A percentile compares a stretch with the other conserved stretches of the same genome.
Evolutionary conservation across 2,329 filamentous ascomycete species (phyloP).

Genomic region (Fusarium irregulare): DNA sequence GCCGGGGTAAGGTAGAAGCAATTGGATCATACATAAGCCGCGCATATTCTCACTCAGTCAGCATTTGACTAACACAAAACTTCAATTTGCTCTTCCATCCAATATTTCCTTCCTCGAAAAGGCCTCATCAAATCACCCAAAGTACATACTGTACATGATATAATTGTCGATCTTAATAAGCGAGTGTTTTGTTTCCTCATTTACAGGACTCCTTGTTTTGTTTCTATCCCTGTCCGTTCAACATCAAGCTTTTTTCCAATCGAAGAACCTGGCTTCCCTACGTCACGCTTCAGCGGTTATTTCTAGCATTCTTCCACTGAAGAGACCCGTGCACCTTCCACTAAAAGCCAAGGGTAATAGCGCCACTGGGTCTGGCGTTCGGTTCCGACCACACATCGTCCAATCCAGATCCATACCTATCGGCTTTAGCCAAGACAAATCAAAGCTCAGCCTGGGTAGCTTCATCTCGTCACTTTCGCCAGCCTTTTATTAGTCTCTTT

Average conservation of each 20-base stretch:
- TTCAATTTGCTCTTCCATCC: neutral
- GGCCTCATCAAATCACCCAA: neutral
- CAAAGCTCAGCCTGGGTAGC: slow-evolving; percentile 31
- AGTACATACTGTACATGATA: neutral
- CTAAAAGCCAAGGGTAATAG: slow-evolving; percentile 13
- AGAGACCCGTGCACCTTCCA: slow-evolving; percentile 23
- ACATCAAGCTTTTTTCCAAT: slow-evolving; percentile 27
- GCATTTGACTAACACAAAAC: slow-evolving; percentile 5
- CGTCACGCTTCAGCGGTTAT: slow-evolving; percentile 31
- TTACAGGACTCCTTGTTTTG: neutral
- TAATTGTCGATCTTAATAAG: slow-evolving; percentile 26
- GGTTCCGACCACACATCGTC: slow-evolving; percentile 10
- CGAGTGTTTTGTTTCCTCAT: slow-evolving; percentile 21
- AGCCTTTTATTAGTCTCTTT: slow-evolving; percentile 36
- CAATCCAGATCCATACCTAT: slow-evolving; percentile 10
- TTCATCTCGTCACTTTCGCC: slow-evolving; percentile 35
- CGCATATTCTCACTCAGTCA: slow-evolving; percentile 17
- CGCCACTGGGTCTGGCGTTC: slow-evolving; percentile 17
- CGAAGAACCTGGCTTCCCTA: slow-evolving; percentile 17
- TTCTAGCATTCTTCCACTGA: slow-evolving; percentile 21
- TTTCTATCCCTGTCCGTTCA: neutral
- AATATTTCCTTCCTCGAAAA: neutral
- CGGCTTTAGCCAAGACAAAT: slow-evolving; percentile 25
- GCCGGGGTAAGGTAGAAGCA: slow-evolving; percentile 18
- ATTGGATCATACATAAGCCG: slow-evolving; percentile 27